Conservation (phyloP, 2,329 filamentous ascomycete species). For the Thielaviopsis musarum region DNA sequence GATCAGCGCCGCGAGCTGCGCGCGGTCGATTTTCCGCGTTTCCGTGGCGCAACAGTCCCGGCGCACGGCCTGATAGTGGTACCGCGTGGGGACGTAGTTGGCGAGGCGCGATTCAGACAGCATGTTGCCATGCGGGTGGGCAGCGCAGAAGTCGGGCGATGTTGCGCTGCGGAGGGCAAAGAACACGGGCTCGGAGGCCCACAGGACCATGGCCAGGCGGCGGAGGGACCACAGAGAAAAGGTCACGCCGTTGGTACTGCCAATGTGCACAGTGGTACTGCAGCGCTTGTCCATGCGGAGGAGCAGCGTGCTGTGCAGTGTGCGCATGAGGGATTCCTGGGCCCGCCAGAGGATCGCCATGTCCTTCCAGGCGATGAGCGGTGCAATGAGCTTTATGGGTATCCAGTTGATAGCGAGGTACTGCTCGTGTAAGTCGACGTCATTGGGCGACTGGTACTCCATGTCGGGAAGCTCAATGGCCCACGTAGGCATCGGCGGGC, state of each 20-base stretch:
- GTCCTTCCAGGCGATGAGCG: neutral
- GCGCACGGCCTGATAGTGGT: neutral
- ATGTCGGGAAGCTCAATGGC: neutral
- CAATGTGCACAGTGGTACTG: neutral
- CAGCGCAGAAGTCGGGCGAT: neutral
- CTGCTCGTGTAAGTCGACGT: neutral
- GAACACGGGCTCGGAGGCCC: neutral
- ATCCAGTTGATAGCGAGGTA: neutral
- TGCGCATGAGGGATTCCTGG: neutral
- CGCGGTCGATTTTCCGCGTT: neutral
- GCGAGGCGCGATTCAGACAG: neutral
- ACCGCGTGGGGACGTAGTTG: neutral
- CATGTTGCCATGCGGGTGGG: neutral
- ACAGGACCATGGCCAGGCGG: neutral
- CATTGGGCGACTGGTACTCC: neutral
- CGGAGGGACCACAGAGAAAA: neutral
- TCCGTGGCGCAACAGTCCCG: neutral
- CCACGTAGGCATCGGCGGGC: neutral
- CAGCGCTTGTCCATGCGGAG: neutral
- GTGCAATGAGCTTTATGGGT: neutral
- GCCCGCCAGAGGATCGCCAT: neutral
- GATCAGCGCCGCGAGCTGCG: neutral
- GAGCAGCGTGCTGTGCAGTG: neutral
- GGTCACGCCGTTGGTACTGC: neutral
- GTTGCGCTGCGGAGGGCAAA: neutral